Evolutionary conservation across 169 alveolate species (phyloP), one percentile per base, ranked within the genome.

Genomic region (Plasmodium sp.): DNA sequence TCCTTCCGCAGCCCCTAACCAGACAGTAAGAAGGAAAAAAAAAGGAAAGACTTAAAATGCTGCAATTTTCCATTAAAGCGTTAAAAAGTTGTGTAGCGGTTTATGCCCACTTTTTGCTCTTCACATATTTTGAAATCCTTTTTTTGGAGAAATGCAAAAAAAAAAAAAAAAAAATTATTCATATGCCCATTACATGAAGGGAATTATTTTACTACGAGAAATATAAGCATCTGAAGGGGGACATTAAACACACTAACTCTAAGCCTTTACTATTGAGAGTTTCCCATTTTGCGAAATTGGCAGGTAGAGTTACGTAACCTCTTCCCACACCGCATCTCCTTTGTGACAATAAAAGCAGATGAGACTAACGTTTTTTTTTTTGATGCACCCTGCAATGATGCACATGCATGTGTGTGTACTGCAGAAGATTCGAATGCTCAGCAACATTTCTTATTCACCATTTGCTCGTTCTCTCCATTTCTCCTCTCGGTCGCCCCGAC

Each of bases 231-330:
- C 56, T 85, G 34, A 56, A 33, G 45, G 48, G 45, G 80, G 67
- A 31, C 80, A 36, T 33, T 71, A 85, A 77, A 43, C 58, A 74
- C 22, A 85, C 93, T 14, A 85, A 74, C 22, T 75, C 86, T 14
- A 85, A 74, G 45, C 80, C 77, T 85, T 85, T 85, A 77, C 51
- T 85, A 75, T 85, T 85, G 18, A 85, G 80, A 77, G 86, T 85
- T 45, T 33, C 71, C 81, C 43, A 85, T 85, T 85, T 85, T 9
- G 84, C 58, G 67, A 85, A 77, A 77, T 51, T 85, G 81, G 73
- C 72, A 51, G 71, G 93, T 85, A 85, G 71, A 6, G 36, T 7
- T 34, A 33, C 62, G 12, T 67, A 67, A 67, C 77, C 34, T 31
- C n/a, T 27, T 67, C n/a, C 39, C 31, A 67, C 33, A 7, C 36